phyloP scores from a whole-genome alignment of 2,329 filamentous ascomycete species.

The Botrytis tulipae region DNA sequence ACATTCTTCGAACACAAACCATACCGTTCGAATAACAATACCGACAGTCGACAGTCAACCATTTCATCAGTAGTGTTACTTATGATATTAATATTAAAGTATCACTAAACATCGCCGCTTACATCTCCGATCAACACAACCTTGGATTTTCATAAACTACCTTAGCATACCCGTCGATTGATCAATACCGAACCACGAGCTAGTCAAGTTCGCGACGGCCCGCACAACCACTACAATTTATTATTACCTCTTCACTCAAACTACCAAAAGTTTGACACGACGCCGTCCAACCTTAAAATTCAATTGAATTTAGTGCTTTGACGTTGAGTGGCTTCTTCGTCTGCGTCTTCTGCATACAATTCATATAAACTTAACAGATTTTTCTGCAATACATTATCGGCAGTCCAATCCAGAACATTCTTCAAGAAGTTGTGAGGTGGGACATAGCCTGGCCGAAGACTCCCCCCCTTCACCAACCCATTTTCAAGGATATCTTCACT shows the following conservation, averaged over 20 bases:
- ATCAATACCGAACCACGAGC: constrained; percentile 9
- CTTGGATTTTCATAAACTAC: constrained; percentile 5
- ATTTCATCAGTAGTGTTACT: constrained; percentile 3
- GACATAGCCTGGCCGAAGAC: constrained; percentile 11
- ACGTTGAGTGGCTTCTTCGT: neutral
- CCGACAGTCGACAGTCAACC: neutral
- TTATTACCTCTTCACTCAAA: neutral
- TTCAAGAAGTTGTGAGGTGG: constrained; percentile 14
- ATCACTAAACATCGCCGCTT: neutral
- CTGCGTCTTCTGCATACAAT: neutral
- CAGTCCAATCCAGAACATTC: constrained; percentile 9
- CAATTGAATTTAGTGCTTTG: constrained; percentile 9
- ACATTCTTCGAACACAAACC: neutral
- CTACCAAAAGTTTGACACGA: neutral
- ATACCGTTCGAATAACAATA: neutral
- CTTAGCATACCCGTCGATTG: constrained; percentile 12
- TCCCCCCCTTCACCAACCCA: constrained; percentile 24
- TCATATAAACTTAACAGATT: neutral
- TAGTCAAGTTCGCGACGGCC: constrained; percentile 18
- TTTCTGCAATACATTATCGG: constrained; percentile 1
- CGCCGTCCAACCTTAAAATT: neutral
- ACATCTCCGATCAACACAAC: constrained; percentile 11
- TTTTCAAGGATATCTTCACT: constrained; percentile 36
- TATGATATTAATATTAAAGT: neutral
- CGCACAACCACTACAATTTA: constrained; percentile 10